Evolutionary conservation across 352 stramenopile genomes (phyloP).

Genomic region (Halophytophthora batemanensis): DNA sequence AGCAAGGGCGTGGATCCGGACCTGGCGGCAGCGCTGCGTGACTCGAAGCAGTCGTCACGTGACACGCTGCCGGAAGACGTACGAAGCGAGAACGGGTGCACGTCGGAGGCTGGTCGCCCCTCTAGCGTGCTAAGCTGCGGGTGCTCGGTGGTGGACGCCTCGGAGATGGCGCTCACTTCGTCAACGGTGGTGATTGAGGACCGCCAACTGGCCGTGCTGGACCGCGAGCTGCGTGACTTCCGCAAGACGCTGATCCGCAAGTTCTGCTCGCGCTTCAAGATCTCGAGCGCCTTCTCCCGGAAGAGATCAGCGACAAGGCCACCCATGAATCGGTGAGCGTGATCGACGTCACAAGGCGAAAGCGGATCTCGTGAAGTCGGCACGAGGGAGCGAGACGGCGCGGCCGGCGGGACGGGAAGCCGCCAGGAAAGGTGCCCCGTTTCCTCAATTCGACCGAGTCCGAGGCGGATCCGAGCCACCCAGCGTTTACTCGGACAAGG

Average conservation of each 20-base stretch:
- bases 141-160: constrained; percentile 42
- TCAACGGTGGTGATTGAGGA: constrained; percentile 57
- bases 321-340: neutral
- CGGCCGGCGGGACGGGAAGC: too few relatives aligned
- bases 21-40: constrained; percentile 9
- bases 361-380: too few relatives aligned
- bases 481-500: too few relatives aligned
- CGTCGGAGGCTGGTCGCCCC: constrained; percentile 30
- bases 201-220: constrained; percentile 63
- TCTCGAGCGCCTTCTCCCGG: constrained; percentile 32
- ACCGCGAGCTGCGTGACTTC: constrained; percentile 60
- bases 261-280: constrained; percentile 47
- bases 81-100: constrained; percentile 35
- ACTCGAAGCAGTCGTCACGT: constrained; percentile 32
- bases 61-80: constrained; percentile 35
- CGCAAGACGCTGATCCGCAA: constrained; percentile 61
- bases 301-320: constrained; percentile 16
- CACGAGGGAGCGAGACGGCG: too few relatives aligned
- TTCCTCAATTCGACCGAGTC: too few relatives aligned
- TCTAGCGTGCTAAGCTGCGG: constrained; percentile 40
- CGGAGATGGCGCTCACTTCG: constrained; percentile 38
- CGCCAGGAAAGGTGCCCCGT: too few relatives aligned
- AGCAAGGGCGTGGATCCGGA: constrained; percentile 14
- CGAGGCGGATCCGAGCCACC: too few relatives aligned
- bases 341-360: too few relatives aligned